Base-by-base conservation (phyloP, 2,329 filamentous ascomycete species). In the Alternaria sp. region DNA sequence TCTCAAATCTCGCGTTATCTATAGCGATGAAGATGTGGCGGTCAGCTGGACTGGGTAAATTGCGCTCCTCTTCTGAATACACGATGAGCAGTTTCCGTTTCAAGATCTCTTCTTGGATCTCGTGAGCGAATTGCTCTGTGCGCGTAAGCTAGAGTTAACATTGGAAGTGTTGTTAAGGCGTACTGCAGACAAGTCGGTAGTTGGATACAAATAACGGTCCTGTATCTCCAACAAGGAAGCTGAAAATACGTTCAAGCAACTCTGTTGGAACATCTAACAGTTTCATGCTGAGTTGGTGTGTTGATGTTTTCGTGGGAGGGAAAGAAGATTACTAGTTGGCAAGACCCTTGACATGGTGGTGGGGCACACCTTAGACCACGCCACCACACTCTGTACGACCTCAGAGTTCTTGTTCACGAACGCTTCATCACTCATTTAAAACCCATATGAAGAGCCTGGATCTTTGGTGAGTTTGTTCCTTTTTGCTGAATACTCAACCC, bases 61-160 rank as follows among this genome's bases (percentile, higher is more conserved):
- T 37, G 7, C 23, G 26, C 9, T 29, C 17, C 14, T 49, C 26
- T 31, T 29, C n/a, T 5, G 53, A 50, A 24, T 42, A 56, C 2
- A 23, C 45, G 7, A 44, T 28, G 24, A 56, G 53, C 24, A 37
- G 53, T 11, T 44, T 29, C 26, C 36, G 42, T 7, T 21, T 37
- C 14, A 56, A 41, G 8, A 56, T 44, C 17, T 56, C 26, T 36
- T 56, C 46, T 29, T 56, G 53, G 26, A 56, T 56, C 29, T 44
- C 45, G 21, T 29, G 13, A n/a, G 53, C 53, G 13, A 56, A 56
- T 14, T 50, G 14, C 9, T 37, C 53, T 56, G 14, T 26, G 17
- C 24, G 31, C 23, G 3, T 56, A 17, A 56, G 37, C 14, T 29
- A 6, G n/a, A 23, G 31, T 10, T 44, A 14, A 14, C 29, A 24